Evolutionary conservation across 140 eudicot species (phyloP), one percentile per base, ranked within the genome.

Genomic region (Ambrosia hybrid): DNA sequence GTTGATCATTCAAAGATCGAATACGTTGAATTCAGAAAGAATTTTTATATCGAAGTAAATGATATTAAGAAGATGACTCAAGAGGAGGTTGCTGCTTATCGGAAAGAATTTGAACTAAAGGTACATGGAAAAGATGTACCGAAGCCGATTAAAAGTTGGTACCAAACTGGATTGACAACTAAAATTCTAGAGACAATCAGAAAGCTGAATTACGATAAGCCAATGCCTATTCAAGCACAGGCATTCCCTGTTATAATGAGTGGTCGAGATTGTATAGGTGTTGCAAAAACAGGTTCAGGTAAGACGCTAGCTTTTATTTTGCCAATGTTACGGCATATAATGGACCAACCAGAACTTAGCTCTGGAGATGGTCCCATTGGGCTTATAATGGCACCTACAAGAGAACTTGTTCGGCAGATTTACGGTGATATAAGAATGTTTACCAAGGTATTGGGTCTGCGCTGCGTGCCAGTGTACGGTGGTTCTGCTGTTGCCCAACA

Each of bases 401-500:
- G 97, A 71, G 97, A 91, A 78, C 96, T 91, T 55, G 97, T 91
- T 52, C 97, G 86, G 83, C 97, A 91, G 83, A 88, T 91, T 72
- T 85, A 91, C 67, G 83, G 86, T 48, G 97, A 91, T 60, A 84
- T 91, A 43, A 83, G 78, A 80, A 91, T 88, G 73, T 88, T 91
- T 33, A 71, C 96, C 0, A 91, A 89, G 69, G 85, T 83, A n/a
- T 66, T 91, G 86, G 96, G 93, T 45, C 76, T 91, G 68, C 84
- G 73, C 69, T 91, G 97, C 48, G 97, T 91, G 81, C 97, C 97
- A 52, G 96, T 91, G 7, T 88, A 91, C 67, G 97, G 97, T 43
- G 97, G 97, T 75, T 91, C 96, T 57, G 97, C 96, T 53, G 97
- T 91, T 83, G 97, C 97, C 9, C 97, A 85, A 71, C 98, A 87